Evolutionary conservation across 805 yeast genomes (phyloP).

Genomic region (Scheffersomyces coipomensis): DNA sequence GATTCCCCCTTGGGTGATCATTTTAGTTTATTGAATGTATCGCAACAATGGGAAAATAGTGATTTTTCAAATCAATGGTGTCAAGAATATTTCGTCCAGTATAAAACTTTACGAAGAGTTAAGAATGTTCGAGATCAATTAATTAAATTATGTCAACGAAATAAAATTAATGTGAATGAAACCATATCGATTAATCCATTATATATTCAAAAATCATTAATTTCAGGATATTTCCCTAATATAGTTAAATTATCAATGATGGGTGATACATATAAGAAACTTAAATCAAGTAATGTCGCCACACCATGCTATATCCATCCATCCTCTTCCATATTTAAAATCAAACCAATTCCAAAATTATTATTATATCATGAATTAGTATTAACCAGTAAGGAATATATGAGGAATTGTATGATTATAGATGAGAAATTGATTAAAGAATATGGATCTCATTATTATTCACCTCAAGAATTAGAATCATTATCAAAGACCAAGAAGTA

Average conservation of each 20-base stretch:
- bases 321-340: constrained; percentile 64
- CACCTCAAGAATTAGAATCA: background rate
- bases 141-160: constrained; percentile 46
- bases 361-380: constrained; percentile 82
- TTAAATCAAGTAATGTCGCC: constrained; percentile 42
- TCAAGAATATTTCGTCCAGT: constrained; percentile 76
- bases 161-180: background rate
- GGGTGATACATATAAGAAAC: constrained; percentile 70
- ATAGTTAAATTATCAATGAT: constrained; percentile 55
- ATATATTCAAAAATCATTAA: constrained; percentile 51
- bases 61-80: constrained; percentile 82
- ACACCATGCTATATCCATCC: constrained; percentile 79
- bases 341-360: constrained; percentile 70
- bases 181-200: background rate
- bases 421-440: constrained; percentile 40
- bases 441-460: background rate
- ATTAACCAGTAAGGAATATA: constrained; percentile 81
- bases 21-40: constrained; percentile 68
- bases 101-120: constrained; percentile 66
- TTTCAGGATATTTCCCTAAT: constrained; percentile 70
- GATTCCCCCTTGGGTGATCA: constrained; percentile 71
- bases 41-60: constrained; percentile 69
- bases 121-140: constrained; percentile 72
- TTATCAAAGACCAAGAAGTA: too few species aligned
- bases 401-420: constrained; percentile 75